These are phyloP conservation scores for Boletus reticulatus DNA, from an alignment of 768 basidiomycete genomes.

Conservation along the genomic window DNA sequence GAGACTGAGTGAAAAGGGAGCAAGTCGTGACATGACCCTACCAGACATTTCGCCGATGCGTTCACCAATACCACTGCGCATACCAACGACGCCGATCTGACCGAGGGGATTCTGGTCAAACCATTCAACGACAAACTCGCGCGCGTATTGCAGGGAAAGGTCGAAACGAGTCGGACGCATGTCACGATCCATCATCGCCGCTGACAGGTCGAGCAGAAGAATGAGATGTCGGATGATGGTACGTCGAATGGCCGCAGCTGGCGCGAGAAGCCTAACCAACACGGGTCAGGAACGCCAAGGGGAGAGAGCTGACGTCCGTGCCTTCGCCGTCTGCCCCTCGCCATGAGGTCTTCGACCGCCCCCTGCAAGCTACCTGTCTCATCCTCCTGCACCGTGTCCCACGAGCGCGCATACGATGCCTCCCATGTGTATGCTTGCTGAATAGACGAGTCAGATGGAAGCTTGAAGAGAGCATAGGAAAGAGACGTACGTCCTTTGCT, in stretches of 20 bases:
- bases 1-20: neutral
- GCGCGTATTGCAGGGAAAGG: slow-evolving; percentile 82
- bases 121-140: slow-evolving; percentile 94
- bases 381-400: slow-evolving; percentile 98
- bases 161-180: slow-evolving; percentile 95
- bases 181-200: slow-evolving; percentile 93
- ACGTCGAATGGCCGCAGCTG: slow-evolving; percentile 84
- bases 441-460: slow-evolving; percentile 4
- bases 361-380: slow-evolving; percentile 88
- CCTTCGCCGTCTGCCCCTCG: slow-evolving; percentile 83
- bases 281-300: slow-evolving; percentile 3
- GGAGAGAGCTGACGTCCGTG: slow-evolving; percentile 31
- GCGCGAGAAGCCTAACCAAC: slow-evolving; percentile 65
- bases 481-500: slow-evolving; percentile 30
- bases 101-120: slow-evolving; percentile 99
- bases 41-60: slow-evolving; percentile 92
- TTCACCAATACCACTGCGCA: slow-evolving; percentile 90
- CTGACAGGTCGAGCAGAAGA: slow-evolving; percentile 87
- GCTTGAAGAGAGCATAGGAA: neutral
- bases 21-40: slow-evolving; percentile 32
- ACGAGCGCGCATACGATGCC: slow-evolving; percentile 88
- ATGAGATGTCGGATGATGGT: slow-evolving; percentile 96
- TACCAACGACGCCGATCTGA: slow-evolving; percentile 92
- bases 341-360: slow-evolving; percentile 87
- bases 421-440: slow-evolving; percentile 95